Evolutionary conservation across 345 rosid species (phyloP).

Genomic region (Cardamine resedifolia): DNA sequence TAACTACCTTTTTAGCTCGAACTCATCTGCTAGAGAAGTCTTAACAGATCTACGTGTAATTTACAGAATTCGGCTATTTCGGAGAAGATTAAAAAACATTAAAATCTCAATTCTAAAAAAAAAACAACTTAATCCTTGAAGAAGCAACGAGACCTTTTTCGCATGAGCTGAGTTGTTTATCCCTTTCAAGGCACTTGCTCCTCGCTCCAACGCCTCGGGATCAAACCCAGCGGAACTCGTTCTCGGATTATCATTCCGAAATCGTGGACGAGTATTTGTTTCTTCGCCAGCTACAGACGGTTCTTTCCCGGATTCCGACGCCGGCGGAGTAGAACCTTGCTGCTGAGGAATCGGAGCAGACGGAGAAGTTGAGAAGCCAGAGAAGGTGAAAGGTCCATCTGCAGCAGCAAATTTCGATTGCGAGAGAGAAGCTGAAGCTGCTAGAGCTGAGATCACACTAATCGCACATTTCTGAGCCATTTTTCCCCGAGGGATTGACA

Average conservation of each 20-base stretch:
- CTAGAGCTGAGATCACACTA: slow-evolving; percentile 64
- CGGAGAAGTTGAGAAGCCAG: slow-evolving; percentile 42
- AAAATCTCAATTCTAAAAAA: neutral
- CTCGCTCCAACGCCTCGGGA: slow-evolving; percentile 89
- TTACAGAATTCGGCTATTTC: neutral
- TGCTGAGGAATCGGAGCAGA: slow-evolving; percentile 36
- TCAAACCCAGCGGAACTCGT: slow-evolving; percentile 87
- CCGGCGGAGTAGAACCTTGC: slow-evolving; percentile 29
- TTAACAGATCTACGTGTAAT: neutral
- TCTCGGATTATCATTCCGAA: slow-evolving; percentile 72
- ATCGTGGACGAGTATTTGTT: slow-evolving; percentile 43
- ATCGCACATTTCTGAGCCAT: slow-evolving; percentile 66
- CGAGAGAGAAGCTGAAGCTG: slow-evolving; percentile 58
- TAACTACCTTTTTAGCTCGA: neutral
- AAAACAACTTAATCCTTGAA: neutral
- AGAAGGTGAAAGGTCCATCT: slow-evolving; percentile 66
- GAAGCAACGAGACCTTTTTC: slow-evolving; percentile 70
- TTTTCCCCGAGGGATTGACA: neutral
- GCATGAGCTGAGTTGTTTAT: slow-evolving; percentile 66
- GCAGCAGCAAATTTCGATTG: slow-evolving; percentile 47
- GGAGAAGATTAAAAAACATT: neutral
- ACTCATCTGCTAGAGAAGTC: neutral
- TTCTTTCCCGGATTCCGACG: slow-evolving; percentile 38
- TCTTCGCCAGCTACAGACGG: slow-evolving; percentile 37
- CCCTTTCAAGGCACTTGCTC: slow-evolving; percentile 69